Evolutionary conservation across 108 stramenopile genomes (phyloP), one percentile per base, ranked within the genome.

Genomic region (Chaetoceros muelleri): DNA sequence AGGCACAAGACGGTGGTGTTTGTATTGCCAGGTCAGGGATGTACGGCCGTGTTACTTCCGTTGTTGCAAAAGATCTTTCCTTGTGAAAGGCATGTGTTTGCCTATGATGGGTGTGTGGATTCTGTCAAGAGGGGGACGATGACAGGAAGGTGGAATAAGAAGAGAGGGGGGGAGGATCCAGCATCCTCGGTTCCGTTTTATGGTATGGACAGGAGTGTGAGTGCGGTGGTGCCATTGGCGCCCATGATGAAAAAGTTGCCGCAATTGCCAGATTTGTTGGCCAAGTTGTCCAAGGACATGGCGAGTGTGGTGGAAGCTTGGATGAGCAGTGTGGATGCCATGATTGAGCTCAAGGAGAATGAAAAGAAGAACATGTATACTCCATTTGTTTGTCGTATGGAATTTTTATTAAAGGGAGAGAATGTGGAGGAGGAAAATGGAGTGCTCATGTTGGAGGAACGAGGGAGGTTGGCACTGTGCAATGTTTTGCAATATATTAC

Each of bases 81-180:
- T 16, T 79, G 82, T 60, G 89, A 91, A 55, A 68, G 89, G 0
- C 89, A 91, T 55, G 66, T 91, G 2, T 86, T 87, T 72, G 70
- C 67, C 44, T 91, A 91, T 44, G 77, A 86, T 63, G 79, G 82
- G 2, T 85, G 84, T 51, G 62, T 60, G 7, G 61, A 70, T 24
- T 74, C 81, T 1, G 78, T 84, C 7, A 54, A 68, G 51, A 50
- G 61, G 44, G 76, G 70, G 2, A 54, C 66, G 2, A 49, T 53
- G 30, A 24, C 59, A 22, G 40, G 56, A 47, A 61, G 52, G 26
- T 24, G 13, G 53, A 47, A 20, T 65, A 67, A 24, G 56, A 57
- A 30, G 66, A n/a, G n/a, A n/a, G 61, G 66, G 48, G 52, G 20
- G 24, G 30, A 40, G 13, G 8, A 10, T 40, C 34, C 34, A 17